Evolutionary conservation across 176 grass and related monocot genomes (phyloP).

Genomic region (Rhynchospora tenuis): DNA sequence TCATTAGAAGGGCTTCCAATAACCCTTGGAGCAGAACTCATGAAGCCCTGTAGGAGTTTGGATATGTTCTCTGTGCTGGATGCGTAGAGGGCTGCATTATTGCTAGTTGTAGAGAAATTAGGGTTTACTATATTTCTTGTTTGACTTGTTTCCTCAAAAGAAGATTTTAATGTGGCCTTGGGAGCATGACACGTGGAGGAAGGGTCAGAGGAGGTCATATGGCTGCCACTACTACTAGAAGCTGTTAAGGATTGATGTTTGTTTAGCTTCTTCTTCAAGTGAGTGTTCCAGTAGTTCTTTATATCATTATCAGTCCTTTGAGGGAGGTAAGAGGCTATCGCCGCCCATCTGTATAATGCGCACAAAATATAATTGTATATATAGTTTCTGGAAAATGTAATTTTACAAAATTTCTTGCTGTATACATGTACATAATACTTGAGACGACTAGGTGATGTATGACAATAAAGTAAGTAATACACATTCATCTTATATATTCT

Average conservation of each 20-base stretch:
- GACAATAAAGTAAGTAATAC: not conserved
- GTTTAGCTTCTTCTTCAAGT: constrained; percentile 86
- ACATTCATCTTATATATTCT: not conserved
- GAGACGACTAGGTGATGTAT: not conserved
- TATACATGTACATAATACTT: not conserved
- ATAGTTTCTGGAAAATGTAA: not conserved
- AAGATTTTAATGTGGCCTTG: not conserved
- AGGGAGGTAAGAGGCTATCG: constrained; percentile 79
- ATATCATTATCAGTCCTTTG: constrained; percentile 90
- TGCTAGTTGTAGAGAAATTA: not conserved
- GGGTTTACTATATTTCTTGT: constrained; percentile 5
- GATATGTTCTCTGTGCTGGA: constrained; percentile 75
- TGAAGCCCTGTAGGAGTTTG: constrained; percentile 58
- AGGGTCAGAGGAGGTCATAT: constrained; percentile 12
- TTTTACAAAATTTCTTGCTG: not conserved
- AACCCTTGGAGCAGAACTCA: constrained; percentile 23
- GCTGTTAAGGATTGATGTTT: constrained; percentile 40
- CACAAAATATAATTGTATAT: not conserved
- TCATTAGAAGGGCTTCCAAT: not conserved
- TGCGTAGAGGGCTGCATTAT: constrained; percentile 33
- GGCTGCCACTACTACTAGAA: constrained; percentile 27
- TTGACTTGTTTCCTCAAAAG: constrained; percentile 8
- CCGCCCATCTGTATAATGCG: constrained; percentile 49
- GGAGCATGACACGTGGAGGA: not conserved
- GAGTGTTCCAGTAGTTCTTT: constrained; percentile 97